phyloP scores from a whole-genome alignment of 2,329 filamentous ascomycete genomes.

The Waltergamsia citrina region DNA sequence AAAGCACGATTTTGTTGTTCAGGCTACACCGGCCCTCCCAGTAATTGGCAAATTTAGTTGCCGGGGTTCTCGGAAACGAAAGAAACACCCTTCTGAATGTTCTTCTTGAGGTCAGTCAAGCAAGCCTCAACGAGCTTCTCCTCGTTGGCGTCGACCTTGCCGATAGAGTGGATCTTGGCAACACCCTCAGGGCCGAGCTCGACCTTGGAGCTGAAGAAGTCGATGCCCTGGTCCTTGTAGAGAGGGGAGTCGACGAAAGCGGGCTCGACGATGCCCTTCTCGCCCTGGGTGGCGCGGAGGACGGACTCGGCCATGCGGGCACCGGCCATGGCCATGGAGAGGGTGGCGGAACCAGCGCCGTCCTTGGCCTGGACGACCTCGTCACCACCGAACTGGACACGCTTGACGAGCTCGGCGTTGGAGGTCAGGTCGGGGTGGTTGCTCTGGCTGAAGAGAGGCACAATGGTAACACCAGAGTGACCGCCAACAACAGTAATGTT shows the following conservation, averaged over 20 bases:
- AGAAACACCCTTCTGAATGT: constrained; percentile 81
- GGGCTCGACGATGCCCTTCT: constrained; percentile 92
- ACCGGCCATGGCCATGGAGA: constrained; percentile 98
- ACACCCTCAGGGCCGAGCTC: constrained; percentile 96
- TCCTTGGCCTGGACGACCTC: constrained; percentile 99
- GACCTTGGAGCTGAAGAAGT: constrained; percentile 94
- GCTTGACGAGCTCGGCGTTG: constrained; percentile 73
- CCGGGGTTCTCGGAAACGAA: constrained; percentile 52
- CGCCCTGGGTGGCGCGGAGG: constrained; percentile 83
- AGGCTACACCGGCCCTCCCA: too few species aligned
- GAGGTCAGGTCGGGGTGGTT: constrained; percentile 75
- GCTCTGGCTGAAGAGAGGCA: constrained; percentile 93
- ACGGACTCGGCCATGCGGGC: constrained; percentile 78
- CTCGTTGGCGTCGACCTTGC: constrained; percentile 77
- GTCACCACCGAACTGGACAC: constrained; percentile 97
- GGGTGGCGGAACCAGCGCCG: constrained; percentile 90
- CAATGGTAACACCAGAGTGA: constrained; percentile 97
- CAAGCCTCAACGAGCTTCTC: constrained; percentile 80
- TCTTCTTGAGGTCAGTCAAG: constrained; percentile 80
- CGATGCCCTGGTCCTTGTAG: constrained; percentile 96
- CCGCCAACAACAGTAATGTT: constrained; percentile 94
- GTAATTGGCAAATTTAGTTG: constrained; percentile 33
- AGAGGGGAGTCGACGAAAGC: constrained; percentile 95
- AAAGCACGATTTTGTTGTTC: too few species aligned
- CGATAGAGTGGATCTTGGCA: constrained; percentile 83